phyloP scores from a whole-genome alignment of 768 basidiomycete species.

The Mycena haematopus region DNA sequence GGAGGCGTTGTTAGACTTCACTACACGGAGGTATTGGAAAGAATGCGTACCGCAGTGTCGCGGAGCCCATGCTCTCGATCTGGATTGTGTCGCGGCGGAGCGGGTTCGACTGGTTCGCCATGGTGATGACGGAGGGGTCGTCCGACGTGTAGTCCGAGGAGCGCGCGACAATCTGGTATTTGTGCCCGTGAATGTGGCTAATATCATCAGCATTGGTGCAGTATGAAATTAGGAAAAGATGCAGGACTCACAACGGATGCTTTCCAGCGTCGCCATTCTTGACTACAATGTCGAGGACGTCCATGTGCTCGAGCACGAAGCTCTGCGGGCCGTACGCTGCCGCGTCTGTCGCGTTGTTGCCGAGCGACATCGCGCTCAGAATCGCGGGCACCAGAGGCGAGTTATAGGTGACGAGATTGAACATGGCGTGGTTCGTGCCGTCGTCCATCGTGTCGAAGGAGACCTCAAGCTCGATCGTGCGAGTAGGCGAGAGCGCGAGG shows the following conservation, averaged over 20 bases:
- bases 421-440: constrained; percentile 84
- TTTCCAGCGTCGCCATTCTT: constrained; percentile 76
- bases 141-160: constrained; percentile 71
- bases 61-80: constrained; percentile 70
- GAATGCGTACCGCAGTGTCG: constrained; percentile 61
- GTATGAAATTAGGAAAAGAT: not conserved
- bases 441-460: constrained; percentile 86
- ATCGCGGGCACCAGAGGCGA: constrained; percentile 75
- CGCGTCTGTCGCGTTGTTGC: constrained; percentile 67
- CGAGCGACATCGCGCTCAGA: constrained; percentile 79
- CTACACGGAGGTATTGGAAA: not conserved
- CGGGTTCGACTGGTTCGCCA: constrained; percentile 84
- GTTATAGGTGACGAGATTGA: constrained; percentile 75
- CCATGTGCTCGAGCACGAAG: constrained; percentile 75
- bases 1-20: not conserved
- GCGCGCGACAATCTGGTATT: constrained; percentile 80
- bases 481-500: constrained; percentile 57
- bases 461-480: constrained; percentile 67
- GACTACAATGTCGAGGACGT: constrained; percentile 79
- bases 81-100: constrained; percentile 90
- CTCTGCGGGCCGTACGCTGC: constrained; percentile 82
- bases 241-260: constrained; percentile 78
- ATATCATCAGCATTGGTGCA: constrained; percentile 1
- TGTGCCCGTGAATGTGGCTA: constrained; percentile 93
- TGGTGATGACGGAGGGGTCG: constrained; percentile 77